Percentiles rank a stretch among this genome's conserved stretches.
Evolutionary conservation across 2,329 filamentous ascomycete species (phyloP).

Genomic region (Stachybotrys chlorohalonatus): DNA sequence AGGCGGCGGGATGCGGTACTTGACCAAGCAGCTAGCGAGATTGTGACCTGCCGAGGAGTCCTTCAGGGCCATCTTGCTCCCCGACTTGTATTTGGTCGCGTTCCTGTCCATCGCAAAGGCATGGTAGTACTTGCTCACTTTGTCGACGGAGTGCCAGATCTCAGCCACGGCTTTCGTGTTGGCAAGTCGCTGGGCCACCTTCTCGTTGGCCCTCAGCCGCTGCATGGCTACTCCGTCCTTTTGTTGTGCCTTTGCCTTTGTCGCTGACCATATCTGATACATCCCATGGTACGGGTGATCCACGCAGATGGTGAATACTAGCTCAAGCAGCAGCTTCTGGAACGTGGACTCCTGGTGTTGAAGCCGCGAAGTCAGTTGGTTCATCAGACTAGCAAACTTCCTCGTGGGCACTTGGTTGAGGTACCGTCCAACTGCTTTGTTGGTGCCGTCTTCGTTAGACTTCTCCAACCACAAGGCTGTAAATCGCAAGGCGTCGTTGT

Average conservation of each 20-base stretch:
- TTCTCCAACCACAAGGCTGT: constrained; percentile 91
- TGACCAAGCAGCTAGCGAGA: constrained; percentile 53
- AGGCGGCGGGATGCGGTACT: constrained; percentile 70
- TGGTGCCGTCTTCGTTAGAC: constrained; percentile 66
- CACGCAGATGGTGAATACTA: constrained; percentile 76
- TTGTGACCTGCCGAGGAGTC: constrained; percentile 54
- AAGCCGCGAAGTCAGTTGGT: constrained; percentile 89
- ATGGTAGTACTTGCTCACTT: constrained; percentile 61
- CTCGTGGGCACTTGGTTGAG: constrained; percentile 71
- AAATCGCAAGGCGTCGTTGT: constrained; percentile 85
- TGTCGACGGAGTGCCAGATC: constrained; percentile 65
- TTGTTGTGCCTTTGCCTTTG: constrained; percentile 56
- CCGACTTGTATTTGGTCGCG: constrained; percentile 56
- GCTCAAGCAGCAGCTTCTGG: constrained; percentile 61
- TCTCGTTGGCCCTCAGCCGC: constrained; percentile 63
- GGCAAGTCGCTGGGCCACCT: constrained; percentile 53
- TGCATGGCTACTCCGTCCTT: constrained; percentile 69
- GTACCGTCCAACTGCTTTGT: constrained; percentile 63
- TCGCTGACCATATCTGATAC: constrained; percentile 89
- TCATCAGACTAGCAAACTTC: constrained; percentile 90
- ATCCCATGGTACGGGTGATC: constrained; percentile 96
- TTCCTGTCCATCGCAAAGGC: constrained; percentile 56
- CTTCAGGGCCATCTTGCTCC: constrained; percentile 54
- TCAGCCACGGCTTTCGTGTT: constrained; percentile 38
- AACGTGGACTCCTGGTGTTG: constrained; percentile 64